Evolutionary conservation across 352 stramenopile genomes (phyloP), one percentile per base, ranked within the genome.

Genomic region (Phytophthora boehmeriae): DNA sequence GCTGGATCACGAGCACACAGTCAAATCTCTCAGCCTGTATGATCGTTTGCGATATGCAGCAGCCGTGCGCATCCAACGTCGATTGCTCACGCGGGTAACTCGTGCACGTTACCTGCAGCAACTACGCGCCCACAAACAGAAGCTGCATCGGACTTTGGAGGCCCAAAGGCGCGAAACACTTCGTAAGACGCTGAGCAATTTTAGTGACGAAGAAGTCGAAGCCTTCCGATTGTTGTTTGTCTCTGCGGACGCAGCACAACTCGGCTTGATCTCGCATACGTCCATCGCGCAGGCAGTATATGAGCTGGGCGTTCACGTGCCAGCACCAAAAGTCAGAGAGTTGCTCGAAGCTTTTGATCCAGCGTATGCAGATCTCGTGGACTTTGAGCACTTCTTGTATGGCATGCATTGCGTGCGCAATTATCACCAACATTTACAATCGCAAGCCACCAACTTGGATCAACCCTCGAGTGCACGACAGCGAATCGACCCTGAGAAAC

Each of bases 341-440:
- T 75, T 88, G 50, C 63, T 93, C 1, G 13, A 68, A 25, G 75
- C 70, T 0, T 71, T 90, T 8, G 84, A 93, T 27, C 80, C 81
- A 1, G 84, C 81, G 19, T 93, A 89, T 45, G 80, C 78, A 8
- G 84, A 93, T 22, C 75, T 93, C 1, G 83, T 93, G 8, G 84
- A 93, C 65, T 86, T 91, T 47, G 84, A 93, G 43, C 83, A 93
- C 55, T 93, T 91, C 59, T 39, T 93, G 8, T 93, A 89, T 46
- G 84, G 79, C 54, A 93, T 93, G 84, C 81, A 90, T 58, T 88
- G 82, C 50, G 80, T 88, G 20, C 81, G 84, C 1, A 41, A 76
- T 27, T 65, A 89, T 39, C 84, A 93, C 42, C 84, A 93, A 36
- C 61, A 82, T 4, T 72, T 86, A 39, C 76, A 93, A 32, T 49